Evolutionary conservation across 1,284 basidiomycete genomes (phyloP).

Genomic region (Irpex sp.): DNA sequence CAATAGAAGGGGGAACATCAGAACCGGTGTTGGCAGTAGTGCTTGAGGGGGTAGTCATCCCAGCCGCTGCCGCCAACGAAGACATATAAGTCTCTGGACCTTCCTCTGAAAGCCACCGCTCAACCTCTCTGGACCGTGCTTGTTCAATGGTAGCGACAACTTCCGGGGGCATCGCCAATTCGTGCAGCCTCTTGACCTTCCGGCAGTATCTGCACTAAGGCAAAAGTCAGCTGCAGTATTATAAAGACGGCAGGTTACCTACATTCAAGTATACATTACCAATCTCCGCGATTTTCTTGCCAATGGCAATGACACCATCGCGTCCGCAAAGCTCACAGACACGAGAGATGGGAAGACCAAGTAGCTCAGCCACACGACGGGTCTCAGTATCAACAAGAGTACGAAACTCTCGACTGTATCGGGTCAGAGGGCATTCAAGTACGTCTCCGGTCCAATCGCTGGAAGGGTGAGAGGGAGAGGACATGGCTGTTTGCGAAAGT

Average conservation of each 20-base stretch:
- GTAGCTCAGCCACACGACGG: not conserved
- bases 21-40: not conserved
- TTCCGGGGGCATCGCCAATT: not conserved
- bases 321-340: not conserved
- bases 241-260: not conserved
- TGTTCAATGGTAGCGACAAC: not conserved
- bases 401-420: not conserved
- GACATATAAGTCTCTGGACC: not conserved
- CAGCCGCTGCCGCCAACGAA: not conserved
- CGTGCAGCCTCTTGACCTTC: not conserved
- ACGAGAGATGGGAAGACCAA: not conserved
- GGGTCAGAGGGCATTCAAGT: not conserved
- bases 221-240: not conserved
- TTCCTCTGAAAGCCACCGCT: not conserved
- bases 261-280: not conserved
- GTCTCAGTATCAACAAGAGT: not conserved
- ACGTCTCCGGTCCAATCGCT: not conserved
- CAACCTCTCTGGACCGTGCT: not conserved
- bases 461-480: not conserved
- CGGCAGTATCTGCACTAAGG: not conserved
- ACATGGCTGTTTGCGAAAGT: not conserved
- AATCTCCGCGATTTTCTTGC: not conserved
- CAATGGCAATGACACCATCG: not conserved
- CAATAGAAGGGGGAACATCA: not conserved
- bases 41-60: not conserved